These are phyloP conservation scores for Austroboletus rostrupii DNA, from an alignment of 1,284 basidiomycete genomes.

Conservation along the genomic window DNA sequence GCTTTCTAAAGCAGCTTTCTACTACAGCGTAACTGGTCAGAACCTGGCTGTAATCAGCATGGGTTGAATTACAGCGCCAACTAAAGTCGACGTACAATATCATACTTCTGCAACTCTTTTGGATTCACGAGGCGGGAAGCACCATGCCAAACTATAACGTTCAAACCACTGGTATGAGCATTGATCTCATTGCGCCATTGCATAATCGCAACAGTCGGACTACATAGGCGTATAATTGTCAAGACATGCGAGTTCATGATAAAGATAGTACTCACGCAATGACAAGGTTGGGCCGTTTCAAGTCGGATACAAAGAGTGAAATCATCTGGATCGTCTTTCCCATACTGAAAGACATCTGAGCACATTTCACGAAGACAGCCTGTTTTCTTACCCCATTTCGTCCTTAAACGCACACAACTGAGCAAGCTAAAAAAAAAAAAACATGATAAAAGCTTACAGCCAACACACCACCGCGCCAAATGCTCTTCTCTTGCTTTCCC, in stretches of 20 bases:
- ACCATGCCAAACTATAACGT: constrained; percentile 92
- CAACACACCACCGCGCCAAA: constrained; percentile 91
- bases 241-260: background rate
- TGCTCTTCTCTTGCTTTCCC: constrained; percentile 85
- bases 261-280: constrained; percentile 62
- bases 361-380: background rate
- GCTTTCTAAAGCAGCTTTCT: constrained; percentile 91
- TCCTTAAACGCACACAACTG: constrained; percentile 46
- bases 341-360: constrained; percentile 60
- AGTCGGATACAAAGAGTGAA: constrained; percentile 79
- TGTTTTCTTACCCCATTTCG: constrained; percentile 74
- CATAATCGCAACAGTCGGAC: constrained; percentile 95
- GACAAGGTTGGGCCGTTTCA: constrained; percentile 82
- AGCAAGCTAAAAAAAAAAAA: background rate
- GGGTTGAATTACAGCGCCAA: background rate
- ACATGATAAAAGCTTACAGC: constrained; percentile 53
- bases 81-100: constrained; percentile 63
- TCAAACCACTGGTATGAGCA: constrained; percentile 73
- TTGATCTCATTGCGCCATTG: constrained; percentile 98
- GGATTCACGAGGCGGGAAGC: constrained; percentile 59
- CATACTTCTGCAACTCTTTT: constrained; percentile 75
- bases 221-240: constrained; percentile 25
- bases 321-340: constrained; percentile 99
- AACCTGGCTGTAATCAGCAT: constrained; percentile 37
- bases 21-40: constrained; percentile 82